phyloP scores from a whole-genome alignment of 768 basidiomycete genomes.

The Boletus reticulatus region DNA sequence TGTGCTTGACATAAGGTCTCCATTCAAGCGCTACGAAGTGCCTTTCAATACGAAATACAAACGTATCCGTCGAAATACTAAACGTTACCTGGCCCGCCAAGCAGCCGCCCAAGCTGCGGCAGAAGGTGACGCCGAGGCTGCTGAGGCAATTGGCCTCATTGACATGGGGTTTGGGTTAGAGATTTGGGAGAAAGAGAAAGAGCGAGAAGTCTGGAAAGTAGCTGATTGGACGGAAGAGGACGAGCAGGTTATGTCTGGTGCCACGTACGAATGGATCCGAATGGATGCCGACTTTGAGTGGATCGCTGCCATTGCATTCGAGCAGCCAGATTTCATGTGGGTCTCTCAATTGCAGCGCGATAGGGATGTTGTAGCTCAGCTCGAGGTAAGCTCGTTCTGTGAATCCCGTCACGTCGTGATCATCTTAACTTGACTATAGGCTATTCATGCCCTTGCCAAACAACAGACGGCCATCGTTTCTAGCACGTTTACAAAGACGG shows the following conservation, averaged over 20 bases:
- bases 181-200: conserved; percentile 94
- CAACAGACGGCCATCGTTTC: conserved; percentile 84
- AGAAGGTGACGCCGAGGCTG: conserved; percentile 88
- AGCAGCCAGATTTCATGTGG: conserved; percentile 99
- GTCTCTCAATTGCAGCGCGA: conserved; percentile 94
- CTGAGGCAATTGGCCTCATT: conserved; percentile 90
- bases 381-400: conserved; percentile 66
- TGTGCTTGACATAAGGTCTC: conserved; percentile 83
- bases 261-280: conserved; percentile 98
- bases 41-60: conserved; percentile 99
- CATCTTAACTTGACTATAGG: conserved; percentile 48
- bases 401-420: background rate
- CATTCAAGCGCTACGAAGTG: conserved; percentile 94
- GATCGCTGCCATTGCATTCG: conserved; percentile 90
- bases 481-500: conserved; percentile 89
- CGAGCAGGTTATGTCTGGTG: conserved; percentile 88
- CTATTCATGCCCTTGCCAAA: conserved; percentile 82
- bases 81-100: conserved; percentile 91
- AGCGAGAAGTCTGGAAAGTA: conserved; percentile 93
- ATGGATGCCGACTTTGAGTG: conserved; percentile 99
- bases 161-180: conserved; percentile 93
- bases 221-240: conserved; percentile 98
- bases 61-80: conserved; percentile 92
- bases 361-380: conserved; percentile 93
- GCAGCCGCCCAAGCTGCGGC: conserved; percentile 92